Conservation (phyloP, 2,329 filamentous ascomycete species). For the Berkeleyomyces rouxiae region DNA sequence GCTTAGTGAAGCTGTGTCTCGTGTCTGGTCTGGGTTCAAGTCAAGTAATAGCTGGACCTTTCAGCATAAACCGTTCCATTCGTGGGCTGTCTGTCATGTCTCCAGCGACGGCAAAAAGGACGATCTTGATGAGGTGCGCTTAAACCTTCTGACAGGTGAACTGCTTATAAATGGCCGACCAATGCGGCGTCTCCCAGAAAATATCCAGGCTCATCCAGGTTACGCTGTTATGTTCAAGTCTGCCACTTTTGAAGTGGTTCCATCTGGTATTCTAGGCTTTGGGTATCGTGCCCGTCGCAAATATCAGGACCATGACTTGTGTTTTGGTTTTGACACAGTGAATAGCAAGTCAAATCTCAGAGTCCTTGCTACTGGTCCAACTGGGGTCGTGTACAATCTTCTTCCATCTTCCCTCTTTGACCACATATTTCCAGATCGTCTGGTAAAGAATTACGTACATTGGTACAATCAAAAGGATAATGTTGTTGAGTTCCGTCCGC, state of each 20-base stretch:
- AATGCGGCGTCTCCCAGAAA: slow-evolving; percentile 27
- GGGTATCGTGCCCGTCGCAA: slow-evolving; percentile 20
- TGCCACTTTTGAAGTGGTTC: slow-evolving; percentile 28
- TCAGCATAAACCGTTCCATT: background rate
- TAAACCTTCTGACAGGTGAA: slow-evolving; percentile 34
- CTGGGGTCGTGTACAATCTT: slow-evolving; percentile 17
- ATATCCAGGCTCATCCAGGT: slow-evolving; percentile 25
- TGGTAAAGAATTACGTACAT: slow-evolving; percentile 27
- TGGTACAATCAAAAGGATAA: slow-evolving; percentile 26
- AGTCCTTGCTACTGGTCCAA: slow-evolving; percentile 18
- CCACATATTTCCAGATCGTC: slow-evolving; percentile 20
- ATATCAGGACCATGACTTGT: slow-evolving; percentile 20
- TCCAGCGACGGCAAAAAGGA: background rate
- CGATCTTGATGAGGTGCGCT: slow-evolving; percentile 13
- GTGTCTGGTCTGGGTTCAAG: background rate
- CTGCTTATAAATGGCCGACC: slow-evolving; percentile 36
- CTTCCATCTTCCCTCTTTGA: slow-evolving; percentile 21
- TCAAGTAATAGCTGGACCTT: background rate
- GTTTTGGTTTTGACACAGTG: slow-evolving; percentile 20
- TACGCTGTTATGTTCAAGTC: slow-evolving; percentile 30
- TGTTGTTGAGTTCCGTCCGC: slow-evolving; percentile 21
- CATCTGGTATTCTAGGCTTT: slow-evolving; percentile 21
- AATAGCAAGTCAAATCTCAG: slow-evolving; percentile 18
- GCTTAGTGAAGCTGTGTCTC: background rate
- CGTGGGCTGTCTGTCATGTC: background rate